Base-by-base conservation (phyloP, 2,329 filamentous ascomycete genomes). In the Aulographum hederae region DNA sequence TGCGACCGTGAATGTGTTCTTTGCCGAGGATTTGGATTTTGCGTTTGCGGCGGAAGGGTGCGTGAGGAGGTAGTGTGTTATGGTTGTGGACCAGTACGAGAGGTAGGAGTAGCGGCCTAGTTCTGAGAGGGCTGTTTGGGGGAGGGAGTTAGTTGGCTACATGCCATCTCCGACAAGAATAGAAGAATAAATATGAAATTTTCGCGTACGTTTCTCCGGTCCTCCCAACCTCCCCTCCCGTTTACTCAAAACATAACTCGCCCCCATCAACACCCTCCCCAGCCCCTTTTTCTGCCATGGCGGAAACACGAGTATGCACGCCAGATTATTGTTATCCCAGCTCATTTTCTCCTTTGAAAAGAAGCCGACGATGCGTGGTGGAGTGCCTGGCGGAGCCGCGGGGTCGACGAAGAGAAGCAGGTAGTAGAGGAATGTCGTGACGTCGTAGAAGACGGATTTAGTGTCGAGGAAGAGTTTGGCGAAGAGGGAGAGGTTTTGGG, bases 341-440 rank as follows among this genome's bases (percentile, higher is more conserved):
- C 82, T 93, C 63, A 94, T 78, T 52, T 95, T 95, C 54, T 98
- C 89, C 51, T 98, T 95, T 39, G 80, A 91, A 60, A 95, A 98
- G 65, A 95, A 95, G n/a, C 89, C 89, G 1, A 86, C 70, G 18
- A 94, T 74, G 46, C 76, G 71, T 19, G 37, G 36, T n/a, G n/a
- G n/a, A 25, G 29, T 12, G 13, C 15, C 37, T 14, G 16, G 18
- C 12, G 25, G 13, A 3, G 34, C 28, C 8, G 42, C 38, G 1
- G 63, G 63, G 42, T 68, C 60, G 6, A 73, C 78, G 46, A 85
- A 78, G 28, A 89, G 78, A 32, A 95, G 72, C 4, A 92, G 68
- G 51, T 92, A 95, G 62, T 93, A 98, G 42, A 92, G 74, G 57
- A 98, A 98, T 32, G 79, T 81, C 4, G 74, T 73, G 28, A 94